These are phyloP conservation scores for Otatea glauca DNA, from an alignment of 176 grass and related monocot species.

Conservation along the genomic window DNA sequence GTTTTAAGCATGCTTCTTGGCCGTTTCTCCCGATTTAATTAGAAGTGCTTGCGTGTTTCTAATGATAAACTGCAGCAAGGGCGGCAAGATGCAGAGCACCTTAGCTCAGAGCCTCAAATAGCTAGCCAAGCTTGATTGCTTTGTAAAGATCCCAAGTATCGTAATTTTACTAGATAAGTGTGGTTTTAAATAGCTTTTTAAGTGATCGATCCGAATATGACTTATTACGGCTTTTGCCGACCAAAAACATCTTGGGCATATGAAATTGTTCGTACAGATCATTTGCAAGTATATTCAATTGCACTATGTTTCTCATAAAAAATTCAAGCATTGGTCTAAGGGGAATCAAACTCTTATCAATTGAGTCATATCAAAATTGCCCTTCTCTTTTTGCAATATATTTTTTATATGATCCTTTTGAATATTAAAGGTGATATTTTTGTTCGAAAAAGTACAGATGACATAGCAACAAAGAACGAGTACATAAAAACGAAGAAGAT, in stretches of 20 bases:
- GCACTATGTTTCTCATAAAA: neutral
- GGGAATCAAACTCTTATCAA: neutral
- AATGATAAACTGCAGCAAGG: neutral
- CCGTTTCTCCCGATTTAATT: neutral
- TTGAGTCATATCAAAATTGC: neutral
- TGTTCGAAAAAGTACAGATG: constrained; percentile 5
- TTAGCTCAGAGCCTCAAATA: neutral
- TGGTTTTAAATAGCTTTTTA: constrained; percentile 21
- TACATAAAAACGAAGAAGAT: neutral
- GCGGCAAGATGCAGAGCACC: constrained; percentile 32
- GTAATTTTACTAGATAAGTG: constrained; percentile 4
- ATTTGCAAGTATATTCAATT: neutral
- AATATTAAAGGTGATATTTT: neutral
- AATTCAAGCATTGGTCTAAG: constrained; percentile 35
- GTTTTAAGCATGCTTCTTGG: constrained; percentile 25
- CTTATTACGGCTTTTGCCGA: constrained; percentile 6
- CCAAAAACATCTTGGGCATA: neutral
- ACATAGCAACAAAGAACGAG: neutral
- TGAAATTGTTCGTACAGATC: constrained; percentile 6
- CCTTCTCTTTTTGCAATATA: neutral
- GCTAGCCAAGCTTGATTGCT: constrained; percentile 9
- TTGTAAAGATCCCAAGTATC: neutral
- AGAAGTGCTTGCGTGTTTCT: neutral
- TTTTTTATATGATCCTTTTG: neutral
- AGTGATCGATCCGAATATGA: constrained; percentile 28